Conservation (phyloP, 169 alveolate species). For the Theileria parva region DNA sequence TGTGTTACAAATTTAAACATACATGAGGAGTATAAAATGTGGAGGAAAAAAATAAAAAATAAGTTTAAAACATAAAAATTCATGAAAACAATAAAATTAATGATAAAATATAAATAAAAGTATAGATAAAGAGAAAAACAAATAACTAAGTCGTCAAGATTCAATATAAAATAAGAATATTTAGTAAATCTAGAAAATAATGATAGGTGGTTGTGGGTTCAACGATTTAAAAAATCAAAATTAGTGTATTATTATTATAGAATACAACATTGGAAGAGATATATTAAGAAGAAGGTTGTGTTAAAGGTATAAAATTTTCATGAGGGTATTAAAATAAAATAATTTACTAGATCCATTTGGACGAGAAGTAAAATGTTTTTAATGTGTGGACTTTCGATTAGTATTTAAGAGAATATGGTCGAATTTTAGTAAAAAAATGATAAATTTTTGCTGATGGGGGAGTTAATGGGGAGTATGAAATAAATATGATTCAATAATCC, state of each 20-base stretch:
- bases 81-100: background rate
- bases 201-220: background rate
- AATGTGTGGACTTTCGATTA: background rate
- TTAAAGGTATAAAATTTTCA: background rate
- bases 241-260: background rate
- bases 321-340: background rate
- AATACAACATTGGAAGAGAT: background rate
- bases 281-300: background rate
- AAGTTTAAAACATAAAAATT: background rate
- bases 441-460: background rate
- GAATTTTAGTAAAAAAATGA: background rate
- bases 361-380: background rate
- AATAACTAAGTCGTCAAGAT: background rate
- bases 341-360: background rate
- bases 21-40: too few species aligned
- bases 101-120: too few species aligned
- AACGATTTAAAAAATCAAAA: background rate
- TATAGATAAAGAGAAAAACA: too few species aligned
- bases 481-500: background rate
- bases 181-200: background rate
- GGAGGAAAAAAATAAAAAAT: background rate
- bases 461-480: background rate
- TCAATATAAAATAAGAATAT: background rate
- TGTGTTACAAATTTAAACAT: too few species aligned
- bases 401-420: background rate